A percentile compares a stretch with the other conserved stretches of the same genome.
Evolutionary conservation across 345 rosid genomes (phyloP).

Genomic region (Chamaenerion angustifolium): DNA sequence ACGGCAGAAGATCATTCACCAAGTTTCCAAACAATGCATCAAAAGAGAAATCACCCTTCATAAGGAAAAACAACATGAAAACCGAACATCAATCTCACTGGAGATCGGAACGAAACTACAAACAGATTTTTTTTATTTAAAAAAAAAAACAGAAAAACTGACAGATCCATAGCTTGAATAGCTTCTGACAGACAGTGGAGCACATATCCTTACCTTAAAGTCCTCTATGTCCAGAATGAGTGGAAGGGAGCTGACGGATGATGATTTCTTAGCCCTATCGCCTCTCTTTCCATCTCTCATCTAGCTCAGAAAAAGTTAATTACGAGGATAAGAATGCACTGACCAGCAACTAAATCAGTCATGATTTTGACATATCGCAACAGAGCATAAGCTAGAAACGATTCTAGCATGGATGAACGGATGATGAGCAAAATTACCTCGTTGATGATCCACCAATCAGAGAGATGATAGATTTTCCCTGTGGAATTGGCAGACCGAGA

Average conservation of each 20-base stretch:
- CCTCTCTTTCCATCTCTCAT: constrained; percentile 52
- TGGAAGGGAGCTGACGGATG: constrained; percentile 47
- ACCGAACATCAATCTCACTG: neutral
- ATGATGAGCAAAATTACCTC: neutral
- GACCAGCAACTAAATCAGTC: neutral
- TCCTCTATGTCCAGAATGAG: constrained; percentile 83
- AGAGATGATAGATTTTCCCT: neutral
- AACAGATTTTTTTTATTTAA: too few species aligned
- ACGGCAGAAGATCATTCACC: constrained; percentile 72
- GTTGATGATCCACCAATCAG: neutral
- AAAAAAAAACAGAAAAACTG: too few species aligned
- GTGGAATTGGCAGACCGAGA: neutral
- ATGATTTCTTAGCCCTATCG: constrained; percentile 32
- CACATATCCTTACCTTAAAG: constrained; percentile 53
- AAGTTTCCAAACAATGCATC: constrained; percentile 90
- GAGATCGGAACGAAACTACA: too few species aligned
- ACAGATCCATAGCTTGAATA: too few species aligned
- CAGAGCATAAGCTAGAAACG: neutral
- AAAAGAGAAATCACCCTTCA: constrained; percentile 91
- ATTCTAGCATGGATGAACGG: too few species aligned
- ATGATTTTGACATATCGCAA: too few species aligned
- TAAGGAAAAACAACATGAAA: neutral
- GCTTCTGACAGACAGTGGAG: too few species aligned
- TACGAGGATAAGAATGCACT: neutral
- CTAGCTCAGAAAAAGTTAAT: constrained; percentile 17